A percentile compares a stretch with the other conserved stretches of the same genome.
Evolutionary conservation across 768 basidiomycete species (phyloP).

Genomic region (Lactifluus rugatus): DNA sequence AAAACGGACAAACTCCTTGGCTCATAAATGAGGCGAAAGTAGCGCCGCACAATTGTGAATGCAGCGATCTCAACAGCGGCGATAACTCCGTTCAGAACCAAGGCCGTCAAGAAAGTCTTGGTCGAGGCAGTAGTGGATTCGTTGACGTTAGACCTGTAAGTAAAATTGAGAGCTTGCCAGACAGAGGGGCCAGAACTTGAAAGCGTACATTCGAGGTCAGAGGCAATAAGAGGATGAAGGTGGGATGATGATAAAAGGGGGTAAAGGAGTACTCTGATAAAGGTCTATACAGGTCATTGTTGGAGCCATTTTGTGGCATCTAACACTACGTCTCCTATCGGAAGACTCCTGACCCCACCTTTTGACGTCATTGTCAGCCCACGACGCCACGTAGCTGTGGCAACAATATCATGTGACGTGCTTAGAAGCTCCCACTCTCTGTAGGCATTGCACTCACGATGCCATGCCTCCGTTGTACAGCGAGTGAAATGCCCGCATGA

Average conservation of each 20-base stretch:
- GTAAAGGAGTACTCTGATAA: background rate
- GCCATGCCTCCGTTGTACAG: too few relatives aligned
- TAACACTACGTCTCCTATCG: too few relatives aligned
- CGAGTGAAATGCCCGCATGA: too few relatives aligned
- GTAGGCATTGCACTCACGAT: too few relatives aligned
- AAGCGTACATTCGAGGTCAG: conserved; percentile 6
- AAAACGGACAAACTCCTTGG: conserved; percentile 66
- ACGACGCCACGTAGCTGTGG: too few relatives aligned
- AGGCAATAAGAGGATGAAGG: background rate
- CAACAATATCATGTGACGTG: too few relatives aligned
- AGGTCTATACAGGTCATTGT: background rate
- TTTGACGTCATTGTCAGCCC: too few relatives aligned
- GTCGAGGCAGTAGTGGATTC: conserved; percentile 59
- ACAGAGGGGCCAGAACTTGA: background rate
- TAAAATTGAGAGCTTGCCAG: background rate
- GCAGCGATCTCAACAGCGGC: conserved; percentile 60
- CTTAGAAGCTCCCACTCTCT: too few relatives aligned
- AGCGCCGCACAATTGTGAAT: conserved; percentile 77
- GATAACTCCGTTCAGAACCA: conserved; percentile 71
- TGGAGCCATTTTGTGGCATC: background rate
- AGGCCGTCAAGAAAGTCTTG: conserved; percentile 70
- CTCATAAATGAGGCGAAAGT: conserved; percentile 85
- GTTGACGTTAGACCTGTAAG: conserved; percentile 30
- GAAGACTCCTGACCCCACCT: too few relatives aligned
- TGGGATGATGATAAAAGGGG: background rate